A percentile compares a stretch with the other conserved stretches of the same genome.
Conservation (phyloP, 768 basidiomycete species). For the Amanita thiersii region DNA sequence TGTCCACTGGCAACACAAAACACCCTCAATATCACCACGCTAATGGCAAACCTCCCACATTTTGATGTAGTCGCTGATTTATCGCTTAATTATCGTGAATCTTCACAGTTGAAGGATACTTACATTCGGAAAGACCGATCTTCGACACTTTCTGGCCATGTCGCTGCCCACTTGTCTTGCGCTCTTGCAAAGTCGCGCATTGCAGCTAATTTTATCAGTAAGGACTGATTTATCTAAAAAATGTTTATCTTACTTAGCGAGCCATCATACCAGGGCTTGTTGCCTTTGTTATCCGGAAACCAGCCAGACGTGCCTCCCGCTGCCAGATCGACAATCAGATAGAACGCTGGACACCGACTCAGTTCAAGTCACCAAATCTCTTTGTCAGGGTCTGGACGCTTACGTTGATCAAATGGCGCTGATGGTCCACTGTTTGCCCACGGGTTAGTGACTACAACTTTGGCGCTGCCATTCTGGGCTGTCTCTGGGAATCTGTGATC, state of each 20-base stretch:
- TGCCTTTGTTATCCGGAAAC: conserved; percentile 76
- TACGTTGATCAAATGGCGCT: conserved; percentile 79
- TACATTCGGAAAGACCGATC: conserved; percentile 67
- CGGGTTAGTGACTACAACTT: conserved; percentile 53
- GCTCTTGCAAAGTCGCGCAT: conserved; percentile 62
- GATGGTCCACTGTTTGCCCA: conserved; percentile 51
- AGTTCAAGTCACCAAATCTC: neutral
- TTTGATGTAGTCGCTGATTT: conserved; percentile 35
- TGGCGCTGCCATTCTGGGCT: conserved; percentile 47
- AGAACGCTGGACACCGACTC: conserved; percentile 50
- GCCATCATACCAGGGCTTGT: conserved; percentile 72
- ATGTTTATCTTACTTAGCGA: conserved; percentile 31
- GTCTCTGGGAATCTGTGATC: conserved; percentile 54
- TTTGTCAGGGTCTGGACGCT: conserved; percentile 20
- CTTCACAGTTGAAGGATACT: conserved; percentile 15
- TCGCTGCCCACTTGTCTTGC: conserved; percentile 55
- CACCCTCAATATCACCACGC: neutral
- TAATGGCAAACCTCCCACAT: conserved; percentile 37
- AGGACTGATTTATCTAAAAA: neutral
- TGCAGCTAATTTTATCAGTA: conserved; percentile 28
- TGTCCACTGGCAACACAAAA: neutral
- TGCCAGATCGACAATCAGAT: conserved; percentile 66
- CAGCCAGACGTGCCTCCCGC: conserved; percentile 82
- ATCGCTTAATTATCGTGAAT: conserved; percentile 14
- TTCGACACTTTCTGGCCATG: conserved; percentile 56